Percentiles rank a stretch among this genome's conserved stretches.
Conservation (phyloP, 345 rosid species). For the Raphanus raphanistrum region DNA sequence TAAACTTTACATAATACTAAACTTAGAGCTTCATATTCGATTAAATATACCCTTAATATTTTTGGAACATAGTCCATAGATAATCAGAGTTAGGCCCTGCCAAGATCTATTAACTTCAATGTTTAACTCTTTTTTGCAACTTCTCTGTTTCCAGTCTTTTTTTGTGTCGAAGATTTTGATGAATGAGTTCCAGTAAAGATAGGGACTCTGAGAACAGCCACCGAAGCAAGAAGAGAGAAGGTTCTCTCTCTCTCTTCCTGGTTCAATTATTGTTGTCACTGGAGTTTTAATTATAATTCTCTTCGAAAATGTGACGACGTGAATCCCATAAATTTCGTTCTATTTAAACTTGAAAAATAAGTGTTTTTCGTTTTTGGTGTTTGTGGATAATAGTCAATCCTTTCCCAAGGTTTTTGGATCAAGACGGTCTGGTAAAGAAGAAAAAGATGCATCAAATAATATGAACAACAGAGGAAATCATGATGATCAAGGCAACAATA, state of each 20-base stretch:
- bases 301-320: slow-evolving; percentile 27
- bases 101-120: too few species aligned
- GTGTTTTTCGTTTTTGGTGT: not conserved
- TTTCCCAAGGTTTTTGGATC: slow-evolving; percentile 78
- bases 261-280: not conserved
- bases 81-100: too few species aligned
- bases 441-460: slow-evolving; percentile 39
- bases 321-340: slow-evolving; percentile 30
- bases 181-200: slow-evolving; percentile 37
- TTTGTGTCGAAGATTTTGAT: slow-evolving; percentile 14
- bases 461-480: slow-evolving; percentile 30
- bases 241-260: slow-evolving; percentile 33
- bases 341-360: not conserved
- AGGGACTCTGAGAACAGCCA: slow-evolving; percentile 43
- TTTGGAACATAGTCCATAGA: too few species aligned
- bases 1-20: too few species aligned
- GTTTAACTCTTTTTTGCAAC: too few species aligned
- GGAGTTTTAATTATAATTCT: not conserved
- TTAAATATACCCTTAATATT: too few species aligned
- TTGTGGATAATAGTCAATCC: slow-evolving; percentile 45
- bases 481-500: slow-evolving; percentile 15
- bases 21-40: too few species aligned
- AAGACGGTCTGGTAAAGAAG: slow-evolving; percentile 46
- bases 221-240: slow-evolving; percentile 67
- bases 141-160: too few species aligned